Evolutionary conservation across 163 green algal genomes (phyloP), one percentile per base, ranked within the genome.

Genomic region (Scenedesmus sp.): DNA sequence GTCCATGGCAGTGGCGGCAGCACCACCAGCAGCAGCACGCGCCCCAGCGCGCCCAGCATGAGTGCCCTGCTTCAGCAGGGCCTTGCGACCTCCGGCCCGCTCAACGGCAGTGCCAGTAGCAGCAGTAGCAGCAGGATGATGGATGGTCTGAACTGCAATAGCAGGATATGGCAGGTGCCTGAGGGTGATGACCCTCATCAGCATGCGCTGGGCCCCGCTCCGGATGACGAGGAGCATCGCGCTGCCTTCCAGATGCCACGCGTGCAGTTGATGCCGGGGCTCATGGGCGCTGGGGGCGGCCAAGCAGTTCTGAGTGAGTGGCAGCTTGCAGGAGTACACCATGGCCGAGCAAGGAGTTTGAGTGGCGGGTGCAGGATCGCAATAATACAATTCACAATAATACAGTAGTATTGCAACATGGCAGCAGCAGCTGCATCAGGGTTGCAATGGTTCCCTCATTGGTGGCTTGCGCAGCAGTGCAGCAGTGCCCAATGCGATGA

Each of bases 111-210:
- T 6, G 51, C n/a, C 51, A 79, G 16, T 33, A 78, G 49, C 51
- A 76, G 81, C 30, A 49, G 81, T 44, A 16, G 53, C 49, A 70
- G n/a, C 81, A n/a, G n/a, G 33, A 51, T 81, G 35, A 49, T 44
- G 51, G 59, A 33, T 30, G 84, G 59, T 65, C 37, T 81, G 26
- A 83, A 89, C 61, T 22, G 61, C 35, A 89, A 56, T 65, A 81
- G 42, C 61, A 61, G 84, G 42, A 89, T 89, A 22, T 89, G 84
- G 84, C 84, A 83, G 30, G 61, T 89, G 2, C 61, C 84, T 68
- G 84, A 82, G 20, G 84, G 40, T 2, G 30, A 30, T 15, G 61
- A 89, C 26, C 42, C 61, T 1, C 84, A 65, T 43, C 12, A 70
- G 61, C 84, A 89, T 35, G 37, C 61, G 33, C 65, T 89, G 42